Percentiles rank a stretch among this genome's conserved stretches.
Conservation (phyloP, 345 rosid genomes). For the Hibiscus syriacus region DNA sequence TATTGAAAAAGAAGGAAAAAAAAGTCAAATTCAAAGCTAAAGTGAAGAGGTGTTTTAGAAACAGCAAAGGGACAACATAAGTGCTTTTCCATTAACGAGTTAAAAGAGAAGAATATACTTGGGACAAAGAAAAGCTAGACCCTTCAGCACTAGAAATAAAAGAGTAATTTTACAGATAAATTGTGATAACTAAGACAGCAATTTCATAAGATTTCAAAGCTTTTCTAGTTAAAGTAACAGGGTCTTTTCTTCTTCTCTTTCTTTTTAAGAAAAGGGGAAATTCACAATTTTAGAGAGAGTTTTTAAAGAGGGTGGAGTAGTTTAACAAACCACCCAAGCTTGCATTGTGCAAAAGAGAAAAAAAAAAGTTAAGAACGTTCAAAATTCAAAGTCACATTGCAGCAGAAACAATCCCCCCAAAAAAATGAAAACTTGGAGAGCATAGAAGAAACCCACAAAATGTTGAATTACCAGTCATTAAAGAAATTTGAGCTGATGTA, state of each 20-base stretch:
- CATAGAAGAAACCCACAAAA: not conserved
- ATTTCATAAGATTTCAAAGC: not conserved
- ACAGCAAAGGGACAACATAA: not conserved
- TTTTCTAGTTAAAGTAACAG: not conserved
- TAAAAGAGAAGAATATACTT: not conserved
- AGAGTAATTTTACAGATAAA: not conserved
- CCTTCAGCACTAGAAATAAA: not conserved
- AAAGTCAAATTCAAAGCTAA: not conserved
- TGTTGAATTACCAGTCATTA: not conserved
- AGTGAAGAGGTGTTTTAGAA: slow-evolving; percentile 3
- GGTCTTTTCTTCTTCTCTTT: not conserved
- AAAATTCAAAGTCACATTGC: not conserved
- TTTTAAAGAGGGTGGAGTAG: slow-evolving; percentile 4
- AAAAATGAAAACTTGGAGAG: not conserved
- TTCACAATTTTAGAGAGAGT: not conserved
- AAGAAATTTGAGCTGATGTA: not conserved
- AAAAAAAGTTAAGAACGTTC: too few species aligned
- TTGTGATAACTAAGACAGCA: not conserved
- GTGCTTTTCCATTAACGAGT: slow-evolving; percentile 9
- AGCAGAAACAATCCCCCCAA: not conserved
- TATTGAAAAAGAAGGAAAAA: not conserved
- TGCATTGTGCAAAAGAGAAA: not conserved
- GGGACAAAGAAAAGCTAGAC: not conserved
- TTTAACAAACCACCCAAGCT: slow-evolving; percentile 24
- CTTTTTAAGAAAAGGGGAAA: not conserved